Evolutionary conservation across 2,329 filamentous ascomycete genomes (phyloP).

Genomic region (Exutisphaerella laricina): DNA sequence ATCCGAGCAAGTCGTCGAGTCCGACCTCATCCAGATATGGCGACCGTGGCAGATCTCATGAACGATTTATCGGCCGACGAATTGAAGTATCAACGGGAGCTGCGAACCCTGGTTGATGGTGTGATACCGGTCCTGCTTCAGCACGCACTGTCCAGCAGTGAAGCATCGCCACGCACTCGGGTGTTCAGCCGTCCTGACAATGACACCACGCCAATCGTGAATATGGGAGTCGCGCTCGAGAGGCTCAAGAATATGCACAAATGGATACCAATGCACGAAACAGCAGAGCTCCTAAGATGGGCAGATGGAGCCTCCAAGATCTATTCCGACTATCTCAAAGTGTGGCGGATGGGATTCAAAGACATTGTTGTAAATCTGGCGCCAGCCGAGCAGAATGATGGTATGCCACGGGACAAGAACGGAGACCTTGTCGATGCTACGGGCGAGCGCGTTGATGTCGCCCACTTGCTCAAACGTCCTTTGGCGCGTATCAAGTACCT

Average conservation of each 20-base stretch:
- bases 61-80: constrained; percentile 79
- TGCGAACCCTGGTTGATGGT: constrained; percentile 88
- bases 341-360: constrained; percentile 90
- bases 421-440: constrained; percentile 57
- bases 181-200: constrained; percentile 35
- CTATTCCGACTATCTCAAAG: constrained; percentile 78
- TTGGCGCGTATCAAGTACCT: constrained; percentile 84
- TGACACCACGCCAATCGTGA: constrained; percentile 69
- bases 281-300: constrained; percentile 72
- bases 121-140: constrained; percentile 89
- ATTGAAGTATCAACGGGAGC: constrained; percentile 77
- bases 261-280: constrained; percentile 68
- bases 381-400: constrained; percentile 57
- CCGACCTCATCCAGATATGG: constrained; percentile 51
- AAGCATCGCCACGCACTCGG: constrained; percentile 38
- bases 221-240: constrained; percentile 88
- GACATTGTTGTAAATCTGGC: constrained; percentile 91
- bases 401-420: constrained; percentile 53
- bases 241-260: constrained; percentile 75
- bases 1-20: constrained; percentile 64
- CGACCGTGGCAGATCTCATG: constrained; percentile 70
- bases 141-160: constrained; percentile 70
- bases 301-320: constrained; percentile 69
- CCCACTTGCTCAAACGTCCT: constrained; percentile 83
- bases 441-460: constrained; percentile 89